A percentile compares a stretch with the other conserved stretches of the same genome.
Conservation (phyloP, 371 early-diverging fungal species). For the Sporodiniella umbellata region DNA sequence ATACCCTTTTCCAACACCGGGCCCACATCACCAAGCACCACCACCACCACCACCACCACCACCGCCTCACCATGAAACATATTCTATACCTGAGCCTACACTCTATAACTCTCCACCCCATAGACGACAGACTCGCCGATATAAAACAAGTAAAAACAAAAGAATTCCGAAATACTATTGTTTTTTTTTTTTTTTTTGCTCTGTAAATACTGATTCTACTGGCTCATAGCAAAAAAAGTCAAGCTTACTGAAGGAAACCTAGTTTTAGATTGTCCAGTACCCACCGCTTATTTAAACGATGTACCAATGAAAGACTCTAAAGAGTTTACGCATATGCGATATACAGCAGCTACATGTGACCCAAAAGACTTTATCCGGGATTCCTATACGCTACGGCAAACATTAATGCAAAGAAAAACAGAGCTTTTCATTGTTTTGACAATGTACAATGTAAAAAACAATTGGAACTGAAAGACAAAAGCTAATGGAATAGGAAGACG, state of each 20-base stretch:
- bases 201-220: too few relatives aligned
- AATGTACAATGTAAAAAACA: conserved; percentile 81
- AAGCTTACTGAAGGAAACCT: conserved; percentile 72
- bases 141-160: too few relatives aligned
- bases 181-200: too few relatives aligned
- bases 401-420: conserved; percentile 67
- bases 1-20: too few relatives aligned
- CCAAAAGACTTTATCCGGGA: conserved; percentile 75
- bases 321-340: conserved; percentile 78
- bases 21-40: too few relatives aligned
- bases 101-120: too few relatives aligned
- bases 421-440: conserved; percentile 90
- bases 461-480: background rate
- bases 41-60: too few relatives aligned
- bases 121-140: too few relatives aligned
- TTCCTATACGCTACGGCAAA: conserved; percentile 81
- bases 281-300: conserved; percentile 55
- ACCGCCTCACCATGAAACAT: too few relatives aligned
- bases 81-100: too few relatives aligned
- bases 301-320: conserved; percentile 57
- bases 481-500: conserved; percentile 66
- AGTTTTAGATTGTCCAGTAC: conserved; percentile 75
- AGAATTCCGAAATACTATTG: too few relatives aligned
- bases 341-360: conserved; percentile 83
- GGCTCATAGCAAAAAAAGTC: conserved; percentile 38